These are phyloP conservation scores for Cymodocea nodosa DNA, from an alignment of 116 monocot genomes.

Conservation along the genomic window DNA sequence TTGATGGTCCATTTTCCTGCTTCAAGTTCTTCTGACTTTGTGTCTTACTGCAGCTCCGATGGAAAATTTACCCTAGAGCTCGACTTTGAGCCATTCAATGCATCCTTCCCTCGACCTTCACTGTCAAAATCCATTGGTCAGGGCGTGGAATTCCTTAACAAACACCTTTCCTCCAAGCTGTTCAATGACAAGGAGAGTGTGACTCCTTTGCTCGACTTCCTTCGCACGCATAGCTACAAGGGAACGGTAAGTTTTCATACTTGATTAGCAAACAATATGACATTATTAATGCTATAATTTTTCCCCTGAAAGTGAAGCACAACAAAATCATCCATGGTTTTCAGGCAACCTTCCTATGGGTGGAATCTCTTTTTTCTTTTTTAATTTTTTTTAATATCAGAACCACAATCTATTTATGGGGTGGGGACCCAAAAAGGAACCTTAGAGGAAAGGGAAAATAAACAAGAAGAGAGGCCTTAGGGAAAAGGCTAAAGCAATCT, in stretches of 20 bases:
- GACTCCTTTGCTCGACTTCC: slow-evolving; percentile 52
- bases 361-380: too few relatives aligned
- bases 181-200: slow-evolving; percentile 62
- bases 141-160: slow-evolving; percentile 74
- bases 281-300: too few relatives aligned
- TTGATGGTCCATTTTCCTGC: background rate
- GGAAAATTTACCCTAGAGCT: slow-evolving; percentile 52
- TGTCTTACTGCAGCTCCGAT: slow-evolving; percentile 13
- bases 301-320: too few relatives aligned
- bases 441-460: too few relatives aligned
- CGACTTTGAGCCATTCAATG: slow-evolving; percentile 86
- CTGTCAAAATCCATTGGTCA: slow-evolving; percentile 78
- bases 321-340: too few relatives aligned
- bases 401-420: too few relatives aligned
- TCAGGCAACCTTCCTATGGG: too few relatives aligned
- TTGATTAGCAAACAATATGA: background rate
- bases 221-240: slow-evolving; percentile 52
- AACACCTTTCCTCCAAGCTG: slow-evolving; percentile 67
- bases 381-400: too few relatives aligned
- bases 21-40: background rate
- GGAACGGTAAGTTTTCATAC: slow-evolving; percentile 33
- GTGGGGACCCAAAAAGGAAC: too few relatives aligned
- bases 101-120: slow-evolving; percentile 53
- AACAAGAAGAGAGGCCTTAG: too few relatives aligned
- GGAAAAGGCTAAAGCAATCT: too few relatives aligned